These are phyloP conservation scores for Stenocarpella maydis DNA, from an alignment of 2,329 filamentous ascomycete genomes.

Conservation along the genomic window DNA sequence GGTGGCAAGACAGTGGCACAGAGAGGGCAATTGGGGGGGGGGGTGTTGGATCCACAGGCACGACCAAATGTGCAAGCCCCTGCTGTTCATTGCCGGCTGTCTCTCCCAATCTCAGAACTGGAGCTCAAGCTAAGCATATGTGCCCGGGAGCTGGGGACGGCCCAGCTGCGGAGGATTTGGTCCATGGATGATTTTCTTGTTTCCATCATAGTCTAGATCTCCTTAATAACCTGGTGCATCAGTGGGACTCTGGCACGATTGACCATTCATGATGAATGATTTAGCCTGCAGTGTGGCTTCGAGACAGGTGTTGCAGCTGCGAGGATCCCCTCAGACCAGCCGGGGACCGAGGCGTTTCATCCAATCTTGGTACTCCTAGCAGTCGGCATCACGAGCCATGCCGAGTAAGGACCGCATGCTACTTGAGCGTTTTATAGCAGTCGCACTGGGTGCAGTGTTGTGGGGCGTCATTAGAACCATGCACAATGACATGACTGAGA, in stretches of 20 bases:
- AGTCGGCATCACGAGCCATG: neutral
- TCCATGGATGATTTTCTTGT: neutral
- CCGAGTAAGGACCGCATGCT: neutral
- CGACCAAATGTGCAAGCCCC: slow-evolving; percentile 25
- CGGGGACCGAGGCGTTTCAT: neutral
- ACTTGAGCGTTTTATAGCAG: neutral
- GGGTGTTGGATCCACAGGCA: slow-evolving; percentile 24
- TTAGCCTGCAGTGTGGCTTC: neutral
- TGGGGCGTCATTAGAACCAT: neutral
- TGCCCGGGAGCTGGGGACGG: neutral
- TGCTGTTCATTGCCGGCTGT: slow-evolving; percentile 17
- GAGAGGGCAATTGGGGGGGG: slow-evolving; percentile 33
- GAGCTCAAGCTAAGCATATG: neutral
- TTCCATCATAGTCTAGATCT: neutral
- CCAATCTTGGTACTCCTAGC: neutral
- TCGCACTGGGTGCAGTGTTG: neutral
- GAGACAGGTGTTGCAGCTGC: no score
- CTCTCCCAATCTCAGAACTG: neutral
- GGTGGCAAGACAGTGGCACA: slow-evolving; percentile 2
- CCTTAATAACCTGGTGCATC: neutral
- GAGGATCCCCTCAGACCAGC: no score
- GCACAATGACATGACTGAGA: no score
- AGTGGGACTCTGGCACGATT: neutral
- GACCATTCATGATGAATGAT: neutral
- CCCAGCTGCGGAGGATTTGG: no score